Percentiles rank a stretch among this genome's conserved stretches.
Conservation (phyloP, 1,139 yeast species). For the Diutina neorugosa region DNA sequence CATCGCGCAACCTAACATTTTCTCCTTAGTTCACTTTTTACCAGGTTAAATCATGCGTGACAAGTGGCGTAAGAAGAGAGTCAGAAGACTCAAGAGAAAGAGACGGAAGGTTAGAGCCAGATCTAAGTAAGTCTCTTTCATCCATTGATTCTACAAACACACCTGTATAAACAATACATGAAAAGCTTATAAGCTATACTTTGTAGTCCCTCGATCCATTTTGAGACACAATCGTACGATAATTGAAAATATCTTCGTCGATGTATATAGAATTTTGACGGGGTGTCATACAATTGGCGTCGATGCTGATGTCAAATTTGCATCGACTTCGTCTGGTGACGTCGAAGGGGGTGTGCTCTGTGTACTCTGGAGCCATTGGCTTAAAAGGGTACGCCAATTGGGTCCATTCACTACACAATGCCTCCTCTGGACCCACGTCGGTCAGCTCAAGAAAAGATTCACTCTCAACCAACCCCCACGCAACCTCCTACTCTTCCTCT, state of each 20-base stretch:
- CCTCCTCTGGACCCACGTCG: neutral
- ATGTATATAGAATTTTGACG: too few species aligned
- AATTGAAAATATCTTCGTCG: neutral
- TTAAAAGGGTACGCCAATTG: neutral
- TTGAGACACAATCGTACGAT: neutral
- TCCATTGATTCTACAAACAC: conserved; percentile 1
- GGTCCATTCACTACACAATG: neutral
- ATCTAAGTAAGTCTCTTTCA: conserved; percentile 52
- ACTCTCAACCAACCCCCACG: neutral
- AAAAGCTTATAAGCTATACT: neutral
- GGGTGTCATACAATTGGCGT: too few species aligned
- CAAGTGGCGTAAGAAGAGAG: conserved; percentile 99
- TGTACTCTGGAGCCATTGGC: neutral
- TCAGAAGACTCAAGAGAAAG: conserved; percentile 98
- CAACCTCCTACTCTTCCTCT: neutral
- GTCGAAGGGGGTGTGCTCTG: neutral
- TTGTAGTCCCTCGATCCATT: neutral
- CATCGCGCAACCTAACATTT: neutral
- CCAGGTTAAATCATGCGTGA: conserved; percentile 48
- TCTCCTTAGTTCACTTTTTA: conserved; percentile 2
- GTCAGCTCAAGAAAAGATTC: neutral
- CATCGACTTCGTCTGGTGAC: neutral
- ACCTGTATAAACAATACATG: conserved; percentile 3
- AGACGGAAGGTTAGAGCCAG: conserved; percentile 99
- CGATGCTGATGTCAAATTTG: too few species aligned